phyloP scores from a whole-genome alignment of 441 rosid species.

The Cnidoscolus chayamansa region DNA sequence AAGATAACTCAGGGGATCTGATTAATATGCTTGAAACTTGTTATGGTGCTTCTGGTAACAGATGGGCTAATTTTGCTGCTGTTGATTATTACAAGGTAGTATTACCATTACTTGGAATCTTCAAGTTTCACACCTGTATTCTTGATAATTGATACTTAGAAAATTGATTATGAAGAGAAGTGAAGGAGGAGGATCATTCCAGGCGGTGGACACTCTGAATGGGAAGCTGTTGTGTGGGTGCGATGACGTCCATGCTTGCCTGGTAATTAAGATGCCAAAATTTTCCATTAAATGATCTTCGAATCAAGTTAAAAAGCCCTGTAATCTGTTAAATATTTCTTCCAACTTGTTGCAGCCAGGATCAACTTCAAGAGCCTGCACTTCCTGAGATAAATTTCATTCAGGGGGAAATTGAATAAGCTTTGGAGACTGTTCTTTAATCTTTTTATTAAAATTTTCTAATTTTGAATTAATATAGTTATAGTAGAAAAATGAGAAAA shows the following conservation, averaged over 20 bases:
- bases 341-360: slow-evolving; percentile 33
- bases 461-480: too few species aligned
- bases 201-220: slow-evolving; percentile 48
- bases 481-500: too few species aligned
- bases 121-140: not conserved
- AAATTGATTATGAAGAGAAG: slow-evolving; percentile 34
- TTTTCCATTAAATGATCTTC: not conserved
- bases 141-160: not conserved
- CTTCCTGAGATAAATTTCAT: slow-evolving; percentile 13
- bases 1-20: slow-evolving; percentile 37
- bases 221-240: slow-evolving; percentile 48
- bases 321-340: too few species aligned
- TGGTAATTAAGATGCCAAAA: slow-evolving; percentile 17
- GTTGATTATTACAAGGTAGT: slow-evolving; percentile 49
- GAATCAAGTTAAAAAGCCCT: too few species aligned
- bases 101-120: not conserved
- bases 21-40: slow-evolving; percentile 40
- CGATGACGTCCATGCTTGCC: slow-evolving; percentile 46
- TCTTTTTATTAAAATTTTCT: too few species aligned
- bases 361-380: slow-evolving; percentile 43
- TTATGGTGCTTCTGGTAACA: slow-evolving; percentile 32
- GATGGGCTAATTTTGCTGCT: slow-evolving; percentile 56
- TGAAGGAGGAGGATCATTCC: slow-evolving; percentile 52
- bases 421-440: too few species aligned
- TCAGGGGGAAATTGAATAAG: not conserved